These are phyloP conservation scores for Tolypocladium paradoxum DNA, from an alignment of 2,329 filamentous ascomycete species.

Conservation along the genomic window DNA sequence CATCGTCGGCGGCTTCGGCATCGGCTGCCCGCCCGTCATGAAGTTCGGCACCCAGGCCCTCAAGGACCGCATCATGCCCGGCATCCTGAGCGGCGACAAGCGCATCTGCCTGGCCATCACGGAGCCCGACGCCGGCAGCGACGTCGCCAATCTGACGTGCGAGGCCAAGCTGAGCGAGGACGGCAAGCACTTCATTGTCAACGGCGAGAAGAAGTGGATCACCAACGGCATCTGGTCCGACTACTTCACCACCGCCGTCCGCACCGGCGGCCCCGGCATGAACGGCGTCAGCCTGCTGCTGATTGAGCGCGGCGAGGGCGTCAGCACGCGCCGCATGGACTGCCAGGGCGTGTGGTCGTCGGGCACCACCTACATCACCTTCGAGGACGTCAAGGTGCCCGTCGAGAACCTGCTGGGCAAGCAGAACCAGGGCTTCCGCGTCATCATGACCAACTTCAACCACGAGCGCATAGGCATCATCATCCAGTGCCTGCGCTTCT, in stretches of 20 bases:
- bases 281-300: slow-evolving; percentile 84
- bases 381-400: slow-evolving; percentile 97
- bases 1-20: slow-evolving; percentile 90
- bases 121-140: slow-evolving; percentile 87
- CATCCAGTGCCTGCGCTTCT: slow-evolving; percentile 93
- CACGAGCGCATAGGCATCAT: slow-evolving; percentile 98
- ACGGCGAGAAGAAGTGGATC: slow-evolving; percentile 99
- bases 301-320: slow-evolving; percentile 82
- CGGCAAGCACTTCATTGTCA: slow-evolving; percentile 98
- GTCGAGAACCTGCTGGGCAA: slow-evolving; percentile 98
- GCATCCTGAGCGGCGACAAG: slow-evolving; percentile 85
- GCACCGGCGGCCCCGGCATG: slow-evolving; percentile 83
- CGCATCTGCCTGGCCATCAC: slow-evolving; percentile 96
- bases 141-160: slow-evolving; percentile 91
- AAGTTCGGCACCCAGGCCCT: slow-evolving; percentile 84
- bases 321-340: slow-evolving; percentile 91
- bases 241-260: slow-evolving; percentile 95
- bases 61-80: slow-evolving; percentile 78
- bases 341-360: slow-evolving; percentile 95
- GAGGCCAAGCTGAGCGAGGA: slow-evolving; percentile 92
- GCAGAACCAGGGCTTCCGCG: slow-evolving; percentile 95
- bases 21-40: slow-evolving; percentile 81
- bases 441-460: slow-evolving; percentile 99
- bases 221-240: slow-evolving; percentile 95
- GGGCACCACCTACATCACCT: slow-evolving; percentile 94